Conservation (phyloP, 306 rosid genomes). For the Bauhinia variegata region DNA sequence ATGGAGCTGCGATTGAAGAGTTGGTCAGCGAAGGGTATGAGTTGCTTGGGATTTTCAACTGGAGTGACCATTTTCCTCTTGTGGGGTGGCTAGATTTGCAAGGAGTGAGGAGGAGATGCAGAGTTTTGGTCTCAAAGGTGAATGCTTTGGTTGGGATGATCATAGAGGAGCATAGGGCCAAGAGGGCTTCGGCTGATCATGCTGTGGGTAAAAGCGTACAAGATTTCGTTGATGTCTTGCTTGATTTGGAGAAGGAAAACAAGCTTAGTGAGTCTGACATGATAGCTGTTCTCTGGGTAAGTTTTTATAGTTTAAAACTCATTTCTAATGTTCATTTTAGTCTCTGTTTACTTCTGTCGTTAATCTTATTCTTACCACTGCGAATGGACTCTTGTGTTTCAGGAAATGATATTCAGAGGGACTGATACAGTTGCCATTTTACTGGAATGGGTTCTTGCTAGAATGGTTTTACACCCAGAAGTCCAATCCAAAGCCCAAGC, state of each 20-base stretch:
- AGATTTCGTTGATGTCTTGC: conserved; percentile 84
- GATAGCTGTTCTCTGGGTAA: conserved; percentile 89
- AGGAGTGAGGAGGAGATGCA: conserved; percentile 70
- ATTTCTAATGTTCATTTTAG: neutral
- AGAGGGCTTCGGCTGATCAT: conserved; percentile 20
- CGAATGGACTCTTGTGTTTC: neutral
- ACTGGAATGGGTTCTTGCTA: conserved; percentile 83
- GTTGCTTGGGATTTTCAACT: conserved; percentile 70
- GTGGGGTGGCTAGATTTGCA: conserved; percentile 70
- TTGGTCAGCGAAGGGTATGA: conserved; percentile 81
- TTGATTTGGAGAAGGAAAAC: conserved; percentile 63
- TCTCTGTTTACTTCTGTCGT: neutral
- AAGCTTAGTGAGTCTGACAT: conserved; percentile 67
- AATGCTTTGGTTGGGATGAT: conserved; percentile 65
- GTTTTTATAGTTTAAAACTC: neutral
- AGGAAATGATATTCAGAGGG: conserved; percentile 94
- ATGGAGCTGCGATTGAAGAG: conserved; percentile 51
- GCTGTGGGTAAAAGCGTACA: conserved; percentile 10
- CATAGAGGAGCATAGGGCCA: conserved; percentile 58
- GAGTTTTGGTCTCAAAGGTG: conserved; percentile 54
- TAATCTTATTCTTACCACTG: neutral
- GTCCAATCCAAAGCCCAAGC: conserved; percentile 64
- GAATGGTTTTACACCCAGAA: conserved; percentile 82
- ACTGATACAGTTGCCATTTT: conserved; percentile 86
- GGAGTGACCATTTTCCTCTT: conserved; percentile 77